These are phyloP conservation scores for Sporothrix luriei DNA, from an alignment of 2,329 filamentous ascomycete species.

Conservation along the genomic window DNA sequence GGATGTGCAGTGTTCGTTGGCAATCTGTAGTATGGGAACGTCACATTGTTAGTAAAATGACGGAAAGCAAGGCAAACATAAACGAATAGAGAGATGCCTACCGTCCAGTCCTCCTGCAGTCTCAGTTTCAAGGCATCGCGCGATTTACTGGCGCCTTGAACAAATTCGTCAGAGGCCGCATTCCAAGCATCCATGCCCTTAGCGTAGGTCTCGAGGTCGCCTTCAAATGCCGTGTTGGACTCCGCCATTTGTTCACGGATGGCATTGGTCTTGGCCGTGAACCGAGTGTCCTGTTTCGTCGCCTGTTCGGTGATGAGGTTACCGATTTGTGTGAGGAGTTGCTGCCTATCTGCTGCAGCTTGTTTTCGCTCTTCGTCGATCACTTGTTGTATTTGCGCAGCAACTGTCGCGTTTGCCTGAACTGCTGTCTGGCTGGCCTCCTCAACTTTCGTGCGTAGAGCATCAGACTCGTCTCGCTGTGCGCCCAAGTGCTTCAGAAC, in stretches of 20 bases:
- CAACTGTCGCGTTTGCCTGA: slow-evolving; percentile 67
- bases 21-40: slow-evolving; percentile 53
- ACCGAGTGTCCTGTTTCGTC: slow-evolving; percentile 70
- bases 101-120: slow-evolving; percentile 83
- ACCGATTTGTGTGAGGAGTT: slow-evolving; percentile 74
- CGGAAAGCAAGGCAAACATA: background rate
- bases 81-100: slow-evolving; percentile 52
- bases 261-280: slow-evolving; percentile 63
- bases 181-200: slow-evolving; percentile 75
- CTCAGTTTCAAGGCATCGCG: slow-evolving; percentile 77
- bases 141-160: slow-evolving; percentile 71
- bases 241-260: slow-evolving; percentile 67
- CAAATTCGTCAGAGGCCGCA: slow-evolving; percentile 65
- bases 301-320: slow-evolving; percentile 74
- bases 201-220: slow-evolving; percentile 66
- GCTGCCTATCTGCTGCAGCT: slow-evolving; percentile 72
- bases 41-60: slow-evolving; percentile 28
- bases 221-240: slow-evolving; percentile 66
- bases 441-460: slow-evolving; percentile 71
- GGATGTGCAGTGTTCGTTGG: slow-evolving; percentile 77
- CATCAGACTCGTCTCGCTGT: slow-evolving; percentile 76
- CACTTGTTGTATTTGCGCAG: slow-evolving; percentile 66
- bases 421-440: slow-evolving; percentile 69
- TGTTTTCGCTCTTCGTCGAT: slow-evolving; percentile 75
- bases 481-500: slow-evolving; percentile 72